Evolutionary conservation across 495 filamentous ascomycete genomes (phyloP).

Genomic region (Penicillium mononematosum): DNA sequence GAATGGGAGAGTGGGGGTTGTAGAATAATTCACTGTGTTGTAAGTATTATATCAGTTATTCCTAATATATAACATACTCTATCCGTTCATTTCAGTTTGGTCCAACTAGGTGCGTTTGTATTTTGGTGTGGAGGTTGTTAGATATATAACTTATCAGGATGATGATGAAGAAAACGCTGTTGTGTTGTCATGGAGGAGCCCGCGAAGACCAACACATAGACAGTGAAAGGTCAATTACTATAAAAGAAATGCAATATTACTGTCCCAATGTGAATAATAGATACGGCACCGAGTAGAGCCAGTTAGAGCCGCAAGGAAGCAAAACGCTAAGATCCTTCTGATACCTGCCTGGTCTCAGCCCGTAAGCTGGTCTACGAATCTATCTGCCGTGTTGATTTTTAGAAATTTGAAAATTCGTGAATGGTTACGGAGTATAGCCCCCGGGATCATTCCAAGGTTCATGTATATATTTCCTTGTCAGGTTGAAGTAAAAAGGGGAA

Average conservation of each 20-base stretch:
- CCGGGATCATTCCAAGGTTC: neutral
- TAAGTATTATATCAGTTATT: neutral
- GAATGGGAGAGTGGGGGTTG: constrained; percentile 38
- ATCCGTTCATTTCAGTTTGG: neutral
- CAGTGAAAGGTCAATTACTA: too few relatives aligned
- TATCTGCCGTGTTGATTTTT: neutral
- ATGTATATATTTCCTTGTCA: neutral
- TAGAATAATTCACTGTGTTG: neutral
- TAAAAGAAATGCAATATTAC: too few relatives aligned
- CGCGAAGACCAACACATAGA: too few relatives aligned
- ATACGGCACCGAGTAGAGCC: too few relatives aligned
- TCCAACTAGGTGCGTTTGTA: neutral
- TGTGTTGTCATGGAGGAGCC: too few relatives aligned
- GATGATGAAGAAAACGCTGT: too few relatives aligned
- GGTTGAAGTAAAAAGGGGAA: neutral
- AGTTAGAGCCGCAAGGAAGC: too few relatives aligned
- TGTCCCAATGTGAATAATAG: too few relatives aligned
- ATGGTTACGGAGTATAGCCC: neutral
- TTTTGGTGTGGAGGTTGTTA: neutral
- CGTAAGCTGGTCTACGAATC: neutral
- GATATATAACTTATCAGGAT: neutral
- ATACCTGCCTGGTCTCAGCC: neutral
- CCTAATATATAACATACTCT: neutral
- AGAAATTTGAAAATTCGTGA: neutral
- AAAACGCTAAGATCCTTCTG: too few relatives aligned